Conservation (phyloP, 768 basidiomycete species). For the Omphalotus guepiniiformis region DNA sequence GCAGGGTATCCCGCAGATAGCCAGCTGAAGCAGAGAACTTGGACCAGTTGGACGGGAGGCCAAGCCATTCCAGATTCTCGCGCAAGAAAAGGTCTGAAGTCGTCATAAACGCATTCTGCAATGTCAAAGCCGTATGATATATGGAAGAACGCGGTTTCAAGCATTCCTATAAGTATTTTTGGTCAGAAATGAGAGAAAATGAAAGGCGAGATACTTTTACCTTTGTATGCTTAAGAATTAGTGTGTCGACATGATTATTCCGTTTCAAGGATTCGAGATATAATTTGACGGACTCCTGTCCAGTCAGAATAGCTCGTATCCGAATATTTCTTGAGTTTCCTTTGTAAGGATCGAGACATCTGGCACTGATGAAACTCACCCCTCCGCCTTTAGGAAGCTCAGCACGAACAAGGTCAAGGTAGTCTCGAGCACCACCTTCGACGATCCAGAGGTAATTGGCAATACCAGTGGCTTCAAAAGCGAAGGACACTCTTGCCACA, state of each 20-base stretch:
- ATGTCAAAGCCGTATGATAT: slow-evolving; percentile 93
- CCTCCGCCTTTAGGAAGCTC: slow-evolving; percentile 65
- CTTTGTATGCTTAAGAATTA: slow-evolving; percentile 91
- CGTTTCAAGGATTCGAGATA: slow-evolving; percentile 94
- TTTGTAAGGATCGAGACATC: slow-evolving; percentile 9
- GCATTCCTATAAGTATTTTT: slow-evolving; percentile 55
- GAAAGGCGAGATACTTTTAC: slow-evolving; percentile 32
- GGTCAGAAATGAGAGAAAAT: no score
- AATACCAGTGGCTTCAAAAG: slow-evolving; percentile 77
- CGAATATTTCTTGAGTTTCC: slow-evolving; percentile 60
- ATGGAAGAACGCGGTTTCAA: slow-evolving; percentile 94
- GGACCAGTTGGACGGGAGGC: slow-evolving; percentile 94
- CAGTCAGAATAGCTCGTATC: slow-evolving; percentile 78
- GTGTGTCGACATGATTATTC: slow-evolving; percentile 89
- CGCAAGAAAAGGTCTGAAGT: slow-evolving; percentile 91
- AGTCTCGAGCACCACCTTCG: slow-evolving; percentile 92
- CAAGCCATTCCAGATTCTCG: slow-evolving; percentile 96
- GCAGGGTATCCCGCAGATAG: slow-evolving; percentile 79
- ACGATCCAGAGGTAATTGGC: slow-evolving; percentile 94
- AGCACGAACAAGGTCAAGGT: slow-evolving; percentile 70
- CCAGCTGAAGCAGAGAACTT: slow-evolving; percentile 96
- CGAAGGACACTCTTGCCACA: slow-evolving; percentile 67
- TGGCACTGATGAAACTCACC: slow-evolving; percentile 34
- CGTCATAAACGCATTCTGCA: slow-evolving; percentile 98
- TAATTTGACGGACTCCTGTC: slow-evolving; percentile 87